Percentiles rank a stretch among this genome's conserved stretches.
These are phyloP conservation scores for Hibiscus trionum DNA, from an alignment of 345 rosid genomes.

Conservation along the genomic window DNA sequence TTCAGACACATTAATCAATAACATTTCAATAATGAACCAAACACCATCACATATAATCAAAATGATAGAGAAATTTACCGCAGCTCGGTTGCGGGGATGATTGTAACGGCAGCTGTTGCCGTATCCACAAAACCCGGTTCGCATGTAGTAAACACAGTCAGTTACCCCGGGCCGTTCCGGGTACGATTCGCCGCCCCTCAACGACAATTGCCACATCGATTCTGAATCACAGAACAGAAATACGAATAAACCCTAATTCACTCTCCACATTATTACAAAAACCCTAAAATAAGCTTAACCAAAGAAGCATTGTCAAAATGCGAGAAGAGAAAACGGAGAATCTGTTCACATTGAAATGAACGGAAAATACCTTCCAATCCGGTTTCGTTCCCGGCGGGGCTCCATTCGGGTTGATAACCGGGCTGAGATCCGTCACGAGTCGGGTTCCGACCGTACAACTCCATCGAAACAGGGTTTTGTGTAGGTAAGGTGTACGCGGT, in stretches of 20 bases:
- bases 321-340: background rate
- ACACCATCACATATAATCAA: background rate
- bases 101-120: slow-evolving; percentile 84
- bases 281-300: slow-evolving; percentile 15
- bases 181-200: slow-evolving; percentile 47
- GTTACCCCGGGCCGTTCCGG: slow-evolving; percentile 73
- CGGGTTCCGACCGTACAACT: slow-evolving; percentile 62
- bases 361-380: slow-evolving; percentile 55
- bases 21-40: background rate
- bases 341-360: slow-evolving; percentile 13
- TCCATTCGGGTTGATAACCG: slow-evolving; percentile 56
- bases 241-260: slow-evolving; percentile 25
- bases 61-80: slow-evolving; percentile 36
- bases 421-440: slow-evolving; percentile 49
- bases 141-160: slow-evolving; percentile 88
- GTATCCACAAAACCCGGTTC: slow-evolving; percentile 80
- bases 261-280: slow-evolving; percentile 20
- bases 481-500: background rate
- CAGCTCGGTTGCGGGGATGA: slow-evolving; percentile 88
- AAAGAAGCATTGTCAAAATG: background rate
- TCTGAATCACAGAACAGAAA: slow-evolving; percentile 35
- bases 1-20: background rate
- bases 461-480: slow-evolving; percentile 33
- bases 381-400: slow-evolving; percentile 39
- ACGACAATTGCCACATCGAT: slow-evolving; percentile 66